Percentiles rank a stretch among this genome's conserved stretches.
Conservation (phyloP, 768 basidiomycete species). For the Cytidiella melzeri region DNA sequence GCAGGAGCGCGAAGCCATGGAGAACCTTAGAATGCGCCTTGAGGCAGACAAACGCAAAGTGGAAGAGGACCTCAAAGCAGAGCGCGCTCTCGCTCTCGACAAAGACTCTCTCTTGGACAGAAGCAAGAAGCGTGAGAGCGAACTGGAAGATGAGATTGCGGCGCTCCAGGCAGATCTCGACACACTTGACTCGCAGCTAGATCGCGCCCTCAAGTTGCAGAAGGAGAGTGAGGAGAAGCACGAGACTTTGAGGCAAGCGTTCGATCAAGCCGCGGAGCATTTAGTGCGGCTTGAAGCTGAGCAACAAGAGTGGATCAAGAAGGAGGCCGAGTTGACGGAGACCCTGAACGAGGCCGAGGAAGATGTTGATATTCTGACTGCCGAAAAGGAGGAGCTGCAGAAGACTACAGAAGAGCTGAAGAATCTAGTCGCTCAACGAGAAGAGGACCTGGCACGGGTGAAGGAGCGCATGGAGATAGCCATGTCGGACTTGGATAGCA, state of each 20-base stretch:
- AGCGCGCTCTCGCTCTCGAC: slow-evolving; percentile 72
- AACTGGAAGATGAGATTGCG: slow-evolving; percentile 79
- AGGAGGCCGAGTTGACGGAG: slow-evolving; percentile 59
- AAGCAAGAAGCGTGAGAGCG: slow-evolving; percentile 77
- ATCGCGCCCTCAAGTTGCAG: slow-evolving; percentile 69
- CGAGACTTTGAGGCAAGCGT: slow-evolving; percentile 60
- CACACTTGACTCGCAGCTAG: slow-evolving; percentile 78
- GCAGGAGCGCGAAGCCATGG: slow-evolving; percentile 70
- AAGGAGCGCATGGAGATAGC: slow-evolving; percentile 69
- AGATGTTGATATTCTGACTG: slow-evolving; percentile 51
- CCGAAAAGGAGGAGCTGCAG: slow-evolving; percentile 55
- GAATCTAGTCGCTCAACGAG: slow-evolving; percentile 62
- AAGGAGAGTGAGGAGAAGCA: slow-evolving; percentile 79
- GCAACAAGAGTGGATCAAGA: slow-evolving; percentile 55
- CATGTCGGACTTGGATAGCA: slow-evolving; percentile 63
- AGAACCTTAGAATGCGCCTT: slow-evolving; percentile 74
- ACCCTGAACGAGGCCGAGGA: slow-evolving; percentile 53
- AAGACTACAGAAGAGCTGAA: slow-evolving; percentile 65
- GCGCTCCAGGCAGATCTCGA: slow-evolving; percentile 81
- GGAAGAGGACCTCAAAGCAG: slow-evolving; percentile 76
- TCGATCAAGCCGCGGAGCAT: slow-evolving; percentile 83
- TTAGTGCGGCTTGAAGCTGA: slow-evolving; percentile 76
- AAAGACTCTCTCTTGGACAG: slow-evolving; percentile 80
- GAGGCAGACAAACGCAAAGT: slow-evolving; percentile 81
- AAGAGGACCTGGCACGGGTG: slow-evolving; percentile 68